Conservation (phyloP, 495 filamentous ascomycete species). For the Lasiosphaeriaceae sp. region DNA sequence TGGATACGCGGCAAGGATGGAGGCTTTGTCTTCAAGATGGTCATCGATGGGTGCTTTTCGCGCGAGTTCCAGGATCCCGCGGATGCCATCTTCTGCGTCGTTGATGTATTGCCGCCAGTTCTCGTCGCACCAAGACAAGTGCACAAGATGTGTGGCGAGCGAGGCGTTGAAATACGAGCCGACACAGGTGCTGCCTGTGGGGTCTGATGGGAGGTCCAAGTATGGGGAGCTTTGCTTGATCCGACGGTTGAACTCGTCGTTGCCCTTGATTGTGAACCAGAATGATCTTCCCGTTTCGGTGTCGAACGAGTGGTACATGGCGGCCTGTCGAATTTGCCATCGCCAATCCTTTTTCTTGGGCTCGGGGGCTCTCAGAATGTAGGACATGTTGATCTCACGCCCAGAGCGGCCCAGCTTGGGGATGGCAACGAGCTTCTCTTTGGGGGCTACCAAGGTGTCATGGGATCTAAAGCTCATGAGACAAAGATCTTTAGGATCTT, state of each 20-base stretch:
- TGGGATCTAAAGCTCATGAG: slow-evolving; percentile 10
- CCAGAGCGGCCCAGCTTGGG: slow-evolving; percentile 41
- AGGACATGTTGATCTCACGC: slow-evolving; percentile 32
- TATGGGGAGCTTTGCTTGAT: slow-evolving; percentile 20
- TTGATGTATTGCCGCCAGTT: slow-evolving; percentile 46
- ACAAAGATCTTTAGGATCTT: slow-evolving; percentile 24
- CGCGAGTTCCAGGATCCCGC: slow-evolving; percentile 7
- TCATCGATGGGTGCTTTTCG: slow-evolving; percentile 5
- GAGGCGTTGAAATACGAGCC: slow-evolving; percentile 24
- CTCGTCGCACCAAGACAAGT: slow-evolving; percentile 42
- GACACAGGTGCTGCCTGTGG: background rate
- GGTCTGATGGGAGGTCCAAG: slow-evolving; percentile 6
- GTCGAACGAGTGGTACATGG: slow-evolving; percentile 42
- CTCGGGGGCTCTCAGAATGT: slow-evolving; percentile 41
- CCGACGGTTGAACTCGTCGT: slow-evolving; percentile 30
- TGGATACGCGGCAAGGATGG: background rate
- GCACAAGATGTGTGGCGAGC: slow-evolving; percentile 33
- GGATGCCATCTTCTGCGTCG: slow-evolving; percentile 29
- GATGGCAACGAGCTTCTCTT: slow-evolving; percentile 9
- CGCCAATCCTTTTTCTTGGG: slow-evolving; percentile 13
- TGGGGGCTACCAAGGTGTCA: slow-evolving; percentile 6
- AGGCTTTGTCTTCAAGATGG: background rate
- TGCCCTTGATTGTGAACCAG: slow-evolving; percentile 44
- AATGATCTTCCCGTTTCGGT: slow-evolving; percentile 26
- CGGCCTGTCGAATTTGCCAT: slow-evolving; percentile 42